Evolutionary conservation across 176 grass and related monocot genomes (phyloP), one percentile per base, ranked within the genome.

Genomic region (Juncus inflexus): DNA sequence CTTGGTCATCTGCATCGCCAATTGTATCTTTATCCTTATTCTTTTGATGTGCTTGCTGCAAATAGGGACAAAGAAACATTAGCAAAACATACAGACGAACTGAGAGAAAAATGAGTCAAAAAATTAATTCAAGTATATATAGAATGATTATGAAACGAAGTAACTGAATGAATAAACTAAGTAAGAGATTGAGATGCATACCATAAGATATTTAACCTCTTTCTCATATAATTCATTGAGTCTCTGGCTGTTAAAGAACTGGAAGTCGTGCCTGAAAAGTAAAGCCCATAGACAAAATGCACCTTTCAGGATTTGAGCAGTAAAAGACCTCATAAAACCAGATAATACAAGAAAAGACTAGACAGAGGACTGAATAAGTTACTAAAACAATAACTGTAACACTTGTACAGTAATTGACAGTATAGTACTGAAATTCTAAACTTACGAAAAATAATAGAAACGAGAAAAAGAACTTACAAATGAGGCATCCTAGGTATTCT

Each of bases 181-280:
- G 3, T 70, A 42, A 54, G 1, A 52, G 55, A 35, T 38, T 60
- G 41, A 66, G 38, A 38, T 52, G 51, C 75, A 66, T 81, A 99
- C 94, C 94, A 99, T 83, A 41, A 92, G 87, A 76, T 99, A 90
- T 10, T 83, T 83, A 40, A 99, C 94, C 89, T 99, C 94, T 82
- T 99, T 99, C 76, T 99, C 94, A 63, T 99, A 99, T 43, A 99
- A 78, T 58, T 99, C 89, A 60, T 81, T 99, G 6, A 99, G 62
- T 56, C 94, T 89, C 66, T 99, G 88, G 11, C 52, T 99, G 80
- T 99, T 99, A 64, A 92, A 99, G 73, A 99, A 99, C 67, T 99
- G 94, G 69, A 99, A 99, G 84, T 99, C 94, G 69, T 99, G 94
- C 69, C 94, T 99, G 54, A 50, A 64, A 77, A 76, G 43, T 37